Base-by-base conservation (phyloP, 23 red algal genomes). In the Chondrus crispus region DNA sequence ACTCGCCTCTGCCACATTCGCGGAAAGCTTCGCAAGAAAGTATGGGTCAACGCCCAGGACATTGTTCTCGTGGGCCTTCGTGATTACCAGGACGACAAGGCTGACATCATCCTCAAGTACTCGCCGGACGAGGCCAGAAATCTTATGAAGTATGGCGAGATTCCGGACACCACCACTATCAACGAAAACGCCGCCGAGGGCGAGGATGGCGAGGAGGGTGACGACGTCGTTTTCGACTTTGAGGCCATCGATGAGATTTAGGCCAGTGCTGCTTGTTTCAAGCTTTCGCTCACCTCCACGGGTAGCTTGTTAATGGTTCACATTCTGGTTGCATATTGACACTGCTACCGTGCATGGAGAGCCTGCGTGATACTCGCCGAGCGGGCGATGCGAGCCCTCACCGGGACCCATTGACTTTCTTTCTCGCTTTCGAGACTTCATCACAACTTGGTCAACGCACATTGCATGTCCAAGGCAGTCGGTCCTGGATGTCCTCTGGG, bases 11-110 rank as follows among this genome's bases (percentile, higher is more conserved):
- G 97, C 9, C 97, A 99, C 35, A 99, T 99, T 50, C 94, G 97
- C 52, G 97, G 97, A 26, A 99, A 99, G 80, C 81, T 99, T 63
- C 88, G 97, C 37, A 99, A 99, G 58, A 99, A 99, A 81, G 97
- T 99, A 14, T 99, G 97, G 97, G 92, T 99, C 20, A 96, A 96
- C 48, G 89, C 89, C 2, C 94, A 95, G 64, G 97, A 99, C 70
- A 96, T 99, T 83, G 97, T 99, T 35, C 91, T 99, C 20, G 81
- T 99, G 18, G 97, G 97, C 26, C 91, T 99, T 39, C 92, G 97
- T 36, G 97, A 99, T 30, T 99, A 91, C 77, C 97, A 99, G 85
- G 97, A 99, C 70, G 87, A 96, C 30, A 99, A 99, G 84, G 89
- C 88, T 20, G 97, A 99, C 55, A 93, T 99, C 49, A 99, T 99